These are phyloP conservation scores for Trichophyton mentagrophytes DNA, from an alignment of 2,329 filamentous ascomycete species.

Conservation along the genomic window DNA sequence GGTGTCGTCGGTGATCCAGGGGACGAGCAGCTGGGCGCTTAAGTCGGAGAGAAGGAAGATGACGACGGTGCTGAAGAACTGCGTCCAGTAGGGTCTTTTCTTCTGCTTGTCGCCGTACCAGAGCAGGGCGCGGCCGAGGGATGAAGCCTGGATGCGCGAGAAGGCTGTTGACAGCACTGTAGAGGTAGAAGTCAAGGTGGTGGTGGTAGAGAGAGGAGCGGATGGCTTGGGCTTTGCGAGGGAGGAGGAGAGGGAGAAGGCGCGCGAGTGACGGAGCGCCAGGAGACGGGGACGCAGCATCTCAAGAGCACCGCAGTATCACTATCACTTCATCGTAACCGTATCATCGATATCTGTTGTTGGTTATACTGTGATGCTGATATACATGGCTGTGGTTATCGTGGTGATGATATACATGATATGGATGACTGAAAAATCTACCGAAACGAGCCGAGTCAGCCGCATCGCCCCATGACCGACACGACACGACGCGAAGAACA, in stretches of 20 bases:
- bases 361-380: not conserved
- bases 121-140: slow-evolving; percentile 23
- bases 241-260: too few relatives aligned
- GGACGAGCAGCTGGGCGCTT: slow-evolving; percentile 57
- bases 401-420: not conserved
- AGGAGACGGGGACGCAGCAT: too few relatives aligned
- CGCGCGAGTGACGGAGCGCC: too few relatives aligned
- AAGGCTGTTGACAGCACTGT: not conserved
- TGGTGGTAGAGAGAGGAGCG: too few relatives aligned
- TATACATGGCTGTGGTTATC: not conserved
- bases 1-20: slow-evolving; percentile 12
- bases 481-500: too few relatives aligned
- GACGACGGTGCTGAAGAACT: slow-evolving; percentile 59
- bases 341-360: not conserved
- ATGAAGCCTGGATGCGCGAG: not conserved
- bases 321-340: too few relatives aligned
- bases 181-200: not conserved
- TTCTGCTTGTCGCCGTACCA: slow-evolving; percentile 59
- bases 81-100: slow-evolving; percentile 62
- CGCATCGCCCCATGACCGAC: not conserved
- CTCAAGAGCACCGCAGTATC: too few relatives aligned
- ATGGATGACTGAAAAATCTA: not conserved
- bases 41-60: slow-evolving; percentile 71
- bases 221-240: too few relatives aligned
- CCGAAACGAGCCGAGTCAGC: not conserved